phyloP scores from a whole-genome alignment of 73 alveolate genomes.

The Paramecium biaurelia region DNA sequence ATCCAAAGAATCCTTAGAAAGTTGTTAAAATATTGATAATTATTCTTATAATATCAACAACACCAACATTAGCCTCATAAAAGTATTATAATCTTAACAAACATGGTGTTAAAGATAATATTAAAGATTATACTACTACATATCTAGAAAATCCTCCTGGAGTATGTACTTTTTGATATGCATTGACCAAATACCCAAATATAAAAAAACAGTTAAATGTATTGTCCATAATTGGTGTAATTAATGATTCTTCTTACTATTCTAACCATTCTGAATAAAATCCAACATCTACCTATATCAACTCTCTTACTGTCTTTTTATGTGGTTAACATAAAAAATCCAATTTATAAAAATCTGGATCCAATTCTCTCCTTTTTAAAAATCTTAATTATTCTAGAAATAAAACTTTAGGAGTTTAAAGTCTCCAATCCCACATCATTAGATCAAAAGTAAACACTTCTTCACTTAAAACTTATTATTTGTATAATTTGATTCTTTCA shows the following conservation, averaged over 20 bases:
- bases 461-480: not conserved
- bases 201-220: not conserved
- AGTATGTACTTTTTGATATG: not conserved
- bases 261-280: not conserved
- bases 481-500: not conserved
- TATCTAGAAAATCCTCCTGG: not conserved
- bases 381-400: not conserved
- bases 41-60: not conserved
- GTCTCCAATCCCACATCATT: constrained; percentile 54
- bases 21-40: not conserved
- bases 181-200: not conserved
- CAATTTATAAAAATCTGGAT: not conserved
- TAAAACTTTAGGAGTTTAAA: not conserved
- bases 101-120: not conserved
- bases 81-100: not conserved
- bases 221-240: not conserved
- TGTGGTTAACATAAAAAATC: not conserved
- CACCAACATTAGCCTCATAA: not conserved
- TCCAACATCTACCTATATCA: not conserved
- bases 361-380: constrained; percentile 2
- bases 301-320: not conserved
- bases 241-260: not conserved
- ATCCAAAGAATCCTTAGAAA: not conserved
- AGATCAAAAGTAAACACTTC: constrained; percentile 14
- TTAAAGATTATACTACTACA: not conserved